Evolutionary conservation across 768 basidiomycete genomes (phyloP), one percentile per base, ranked within the genome.

Genomic region (Neoboletus subvelutipes): DNA sequence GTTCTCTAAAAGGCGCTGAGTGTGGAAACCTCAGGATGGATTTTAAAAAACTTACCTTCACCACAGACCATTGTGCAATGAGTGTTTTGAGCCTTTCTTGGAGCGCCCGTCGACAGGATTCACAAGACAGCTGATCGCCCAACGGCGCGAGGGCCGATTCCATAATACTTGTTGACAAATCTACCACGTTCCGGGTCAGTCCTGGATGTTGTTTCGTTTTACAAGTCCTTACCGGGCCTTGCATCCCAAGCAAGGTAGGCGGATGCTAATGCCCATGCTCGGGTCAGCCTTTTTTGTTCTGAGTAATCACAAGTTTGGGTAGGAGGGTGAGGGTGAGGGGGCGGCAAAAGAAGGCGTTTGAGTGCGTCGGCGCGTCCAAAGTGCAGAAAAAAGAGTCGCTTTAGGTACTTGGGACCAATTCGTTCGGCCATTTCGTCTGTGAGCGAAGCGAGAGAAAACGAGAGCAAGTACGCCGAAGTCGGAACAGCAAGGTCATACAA

Each of bases 241-340:
- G 87, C 87, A 71, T 91, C 90, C 90, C 90, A 92, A 11, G 87
- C 87, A 8, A 92, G 80, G 72, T 91, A 91, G 12, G 90, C 90
- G 2, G 86, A 83, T 24, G 90, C 90, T 33, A 92, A 73, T 15
- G 90, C 88, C 90, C 90, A 92, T 6, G 90, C 90, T 45, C 90
- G 75, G 12, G 87, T 87, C 37, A 92, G 65, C 66, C 83, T 88
- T 74, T 90, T 91, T 73, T 92, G 90, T 65, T 90, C 86, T 0
- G 78, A 71, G 64, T 87, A 86, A 68, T 90, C 88, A 62, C 90
- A 92, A 22, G 70, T 67, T 5, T 77, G 64, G 0, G 83, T 90
- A 17, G 90, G 87, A n/a, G 85, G 76, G 67, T 92, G 90, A 3
- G 86, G 84, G 53, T 83, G 82, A 4, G 90, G 90, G 0, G 90